Conservation (phyloP, 1,284 basidiomycete species). For the Wolfiporia cocos region DNA sequence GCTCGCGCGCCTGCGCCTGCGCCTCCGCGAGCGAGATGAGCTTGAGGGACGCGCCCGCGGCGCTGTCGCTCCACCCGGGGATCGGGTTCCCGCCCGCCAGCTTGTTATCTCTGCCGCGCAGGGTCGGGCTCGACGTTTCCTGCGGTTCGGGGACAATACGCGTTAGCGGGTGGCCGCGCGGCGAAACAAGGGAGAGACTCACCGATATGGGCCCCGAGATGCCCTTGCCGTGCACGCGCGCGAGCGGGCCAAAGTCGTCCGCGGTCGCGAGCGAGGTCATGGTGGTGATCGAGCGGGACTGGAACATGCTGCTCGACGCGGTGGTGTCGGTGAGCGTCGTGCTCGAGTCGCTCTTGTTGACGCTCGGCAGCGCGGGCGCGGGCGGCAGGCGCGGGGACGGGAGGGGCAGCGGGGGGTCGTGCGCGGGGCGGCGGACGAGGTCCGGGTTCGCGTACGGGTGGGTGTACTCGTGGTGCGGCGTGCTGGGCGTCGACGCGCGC, state of each 20-base stretch:
- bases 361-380: conserved; percentile 13
- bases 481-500: conserved; percentile 14
- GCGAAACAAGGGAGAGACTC: too few relatives aligned
- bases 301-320: conserved; percentile 29
- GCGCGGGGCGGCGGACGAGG: conserved; percentile 30
- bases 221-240: conserved; percentile 18
- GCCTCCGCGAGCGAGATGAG: conserved; percentile 75
- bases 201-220: conserved; percentile 28
- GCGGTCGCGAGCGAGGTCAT: conserved; percentile 34
- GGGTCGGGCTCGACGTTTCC: conserved; percentile 6
- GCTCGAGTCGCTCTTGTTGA: conserved; percentile 40
- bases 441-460: conserved; percentile 80
- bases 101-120: conserved; percentile 25
- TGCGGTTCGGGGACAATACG: conserved; percentile 8
- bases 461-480: conserved; percentile 19
- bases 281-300: conserved; percentile 33
- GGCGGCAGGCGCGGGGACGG: conserved; percentile 14
- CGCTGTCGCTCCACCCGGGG: conserved; percentile 41
- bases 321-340: conserved; percentile 48
- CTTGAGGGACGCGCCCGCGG: conserved; percentile 43
- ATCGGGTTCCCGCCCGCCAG: conserved; percentile 27
- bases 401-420: conserved; percentile 31
- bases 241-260: conserved; percentile 20
- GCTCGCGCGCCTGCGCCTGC: conserved; percentile 49
- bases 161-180: too few relatives aligned